Percentiles rank a stretch among this genome's conserved stretches.
Evolutionary conservation across 1,139 yeast genomes (phyloP).

Genomic region (Taiozyma sp.): DNA sequence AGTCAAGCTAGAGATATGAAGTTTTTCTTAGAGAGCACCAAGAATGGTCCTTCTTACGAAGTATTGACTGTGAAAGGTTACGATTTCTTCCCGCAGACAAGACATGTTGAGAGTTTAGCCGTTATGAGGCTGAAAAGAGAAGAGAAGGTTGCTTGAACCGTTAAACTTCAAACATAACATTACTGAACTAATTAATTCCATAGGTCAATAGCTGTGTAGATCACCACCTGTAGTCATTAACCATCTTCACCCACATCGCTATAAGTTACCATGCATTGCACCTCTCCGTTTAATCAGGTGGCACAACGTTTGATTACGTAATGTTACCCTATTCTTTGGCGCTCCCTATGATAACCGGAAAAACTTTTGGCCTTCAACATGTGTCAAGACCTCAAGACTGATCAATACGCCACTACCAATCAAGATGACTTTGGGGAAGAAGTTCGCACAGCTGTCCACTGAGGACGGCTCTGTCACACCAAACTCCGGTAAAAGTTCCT

Average conservation of each 20-base stretch:
- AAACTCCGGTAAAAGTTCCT: background rate
- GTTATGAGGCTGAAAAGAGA: slow-evolving; percentile 35
- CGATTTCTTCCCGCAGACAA: slow-evolving; percentile 88
- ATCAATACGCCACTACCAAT: background rate
- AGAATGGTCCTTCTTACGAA: slow-evolving; percentile 35
- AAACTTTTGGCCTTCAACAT: background rate
- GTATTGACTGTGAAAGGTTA: slow-evolving; percentile 73
- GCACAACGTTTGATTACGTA: background rate
- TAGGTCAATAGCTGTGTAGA: background rate
- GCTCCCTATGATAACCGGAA: background rate
- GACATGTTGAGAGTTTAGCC: slow-evolving; percentile 83
- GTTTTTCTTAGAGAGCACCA: slow-evolving; percentile 54
- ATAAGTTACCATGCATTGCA: background rate
- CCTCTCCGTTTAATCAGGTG: background rate
- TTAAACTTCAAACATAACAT: too few species aligned
- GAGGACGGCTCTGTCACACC: background rate
- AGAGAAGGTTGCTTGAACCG: background rate
- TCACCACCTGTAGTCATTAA: background rate
- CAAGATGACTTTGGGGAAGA: background rate
- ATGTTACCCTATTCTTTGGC: background rate
- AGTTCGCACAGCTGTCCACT: background rate
- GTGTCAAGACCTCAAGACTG: background rate
- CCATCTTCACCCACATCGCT: background rate
- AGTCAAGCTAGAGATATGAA: slow-evolving; percentile 83
- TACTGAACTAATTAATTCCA: too few species aligned